phyloP scores from a whole-genome alignment of 148 eudicot species.

The Rhododendron ferrugineum region DNA sequence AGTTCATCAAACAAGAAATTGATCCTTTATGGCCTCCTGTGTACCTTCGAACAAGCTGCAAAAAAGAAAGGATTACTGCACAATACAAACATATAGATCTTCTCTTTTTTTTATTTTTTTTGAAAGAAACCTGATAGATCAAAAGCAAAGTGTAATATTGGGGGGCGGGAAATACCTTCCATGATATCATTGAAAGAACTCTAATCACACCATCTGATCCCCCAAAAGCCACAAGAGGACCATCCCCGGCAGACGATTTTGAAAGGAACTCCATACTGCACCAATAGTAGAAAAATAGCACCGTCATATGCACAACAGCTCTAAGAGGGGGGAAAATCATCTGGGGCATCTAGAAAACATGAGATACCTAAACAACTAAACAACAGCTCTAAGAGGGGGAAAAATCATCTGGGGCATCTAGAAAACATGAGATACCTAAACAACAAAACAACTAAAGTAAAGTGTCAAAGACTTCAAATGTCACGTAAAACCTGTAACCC shows the following conservation, averaged over 20 bases:
- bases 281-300: slow-evolving; percentile 24
- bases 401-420: background rate
- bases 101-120: no score
- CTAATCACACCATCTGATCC: slow-evolving; percentile 97
- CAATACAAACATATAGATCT: slow-evolving; percentile 2
- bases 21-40: slow-evolving; percentile 98
- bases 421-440: slow-evolving; percentile 8
- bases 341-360: slow-evolving; percentile 4
- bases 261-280: slow-evolving; percentile 96
- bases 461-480: background rate
- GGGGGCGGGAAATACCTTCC: slow-evolving; percentile 51
- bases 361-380: background rate
- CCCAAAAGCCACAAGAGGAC: slow-evolving; percentile 97
- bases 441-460: background rate
- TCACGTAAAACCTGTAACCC: background rate
- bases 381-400: background rate
- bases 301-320: background rate
- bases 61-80: slow-evolving; percentile 14
- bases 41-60: slow-evolving; percentile 94
- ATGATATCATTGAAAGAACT: slow-evolving; percentile 94
- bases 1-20: slow-evolving; percentile 86
- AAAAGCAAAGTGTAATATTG: background rate
- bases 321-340: background rate
- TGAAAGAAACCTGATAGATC: background rate
- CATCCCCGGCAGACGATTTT: slow-evolving; percentile 60